Conservation (phyloP, 768 basidiomycete genomes). For the Leccinum arenicola region DNA sequence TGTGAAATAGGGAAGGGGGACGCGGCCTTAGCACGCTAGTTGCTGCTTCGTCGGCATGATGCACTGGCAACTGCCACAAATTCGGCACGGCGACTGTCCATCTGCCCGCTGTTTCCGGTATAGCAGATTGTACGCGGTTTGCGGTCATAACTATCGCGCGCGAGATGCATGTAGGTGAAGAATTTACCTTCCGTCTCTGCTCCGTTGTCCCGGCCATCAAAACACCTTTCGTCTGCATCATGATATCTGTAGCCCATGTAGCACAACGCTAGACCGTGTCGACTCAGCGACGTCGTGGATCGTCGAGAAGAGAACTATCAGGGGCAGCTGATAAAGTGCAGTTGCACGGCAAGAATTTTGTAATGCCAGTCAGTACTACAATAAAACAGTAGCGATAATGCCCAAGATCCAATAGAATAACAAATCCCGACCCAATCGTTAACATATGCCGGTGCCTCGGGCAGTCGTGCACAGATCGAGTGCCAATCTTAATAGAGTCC, state of each 20-base stretch:
- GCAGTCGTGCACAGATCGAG: background rate
- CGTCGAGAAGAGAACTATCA: background rate
- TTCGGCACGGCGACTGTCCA: no score
- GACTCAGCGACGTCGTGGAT: background rate
- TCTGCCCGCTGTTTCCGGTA: no score
- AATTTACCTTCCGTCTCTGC: background rate
- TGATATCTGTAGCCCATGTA: no score
- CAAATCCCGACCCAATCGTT: background rate
- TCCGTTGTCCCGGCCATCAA: background rate
- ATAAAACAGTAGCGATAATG: background rate
- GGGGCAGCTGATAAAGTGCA: background rate
- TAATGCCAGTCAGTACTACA: background rate
- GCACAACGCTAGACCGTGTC: background rate
- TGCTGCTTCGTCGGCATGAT: background rate
- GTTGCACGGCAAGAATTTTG: background rate
- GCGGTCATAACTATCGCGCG: no score
- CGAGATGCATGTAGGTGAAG: background rate
- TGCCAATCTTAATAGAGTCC: background rate
- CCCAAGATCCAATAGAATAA: background rate
- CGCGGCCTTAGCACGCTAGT: background rate
- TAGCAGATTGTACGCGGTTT: no score
- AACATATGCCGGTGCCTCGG: background rate
- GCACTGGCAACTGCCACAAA: no score
- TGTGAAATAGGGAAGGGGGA: constrained; percentile 14
- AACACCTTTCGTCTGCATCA: background rate